Evolutionary conservation across 768 basidiomycete species (phyloP), one percentile per base, ranked within the genome.

Genomic region (Suillus discolor): DNA sequence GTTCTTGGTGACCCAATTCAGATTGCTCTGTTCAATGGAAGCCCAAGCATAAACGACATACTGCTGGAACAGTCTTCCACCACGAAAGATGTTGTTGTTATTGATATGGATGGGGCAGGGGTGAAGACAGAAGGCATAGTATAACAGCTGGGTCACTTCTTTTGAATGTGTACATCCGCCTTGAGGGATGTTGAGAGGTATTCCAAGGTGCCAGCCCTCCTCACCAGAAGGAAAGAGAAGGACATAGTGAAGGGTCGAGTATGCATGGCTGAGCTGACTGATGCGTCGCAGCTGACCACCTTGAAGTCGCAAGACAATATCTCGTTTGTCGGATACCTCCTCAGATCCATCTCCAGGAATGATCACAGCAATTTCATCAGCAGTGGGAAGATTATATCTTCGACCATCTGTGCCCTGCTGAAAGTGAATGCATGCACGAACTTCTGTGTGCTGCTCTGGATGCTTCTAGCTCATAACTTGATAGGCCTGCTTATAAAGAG

Each of bases 1-100:
- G 66, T 84, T 77, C 62, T 31, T n/a, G n/a, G n/a, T n/a, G 6
- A 79, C 49, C 71, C 71, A 86, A 12, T 45, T 61, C 0, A 87
- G 72, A 2, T 73, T 71, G 8, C 55, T 68, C 25, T 85, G 82
- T 3, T 87, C 83, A 34, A 78, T 70, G 0, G 74, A 70, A 18
- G 84, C 83, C 79, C 78, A 87, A 2, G 67, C 70, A 75, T 87
- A 82, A 55, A 80, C 79, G 44, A 82, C 59, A 66, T 76, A 82
- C 53, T 84, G 78, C 62, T 84, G 82, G 42, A 86, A 78, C 0
- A 87, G 75, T 28, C 71, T 71, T 2, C 79, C 76, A 61, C 72
- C 80, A 31, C 65, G 71, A 63, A 82, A 78, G 11, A 83, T 72
- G 5, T 49, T 72, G 5, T 49, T 13, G 31, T 69, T n/a, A n/a